Percentiles rank a stretch among this genome's conserved stretches.
These are phyloP conservation scores for Wickerhamiella musiphila DNA, from an alignment of 805 yeast species.

Conservation along the genomic window DNA sequence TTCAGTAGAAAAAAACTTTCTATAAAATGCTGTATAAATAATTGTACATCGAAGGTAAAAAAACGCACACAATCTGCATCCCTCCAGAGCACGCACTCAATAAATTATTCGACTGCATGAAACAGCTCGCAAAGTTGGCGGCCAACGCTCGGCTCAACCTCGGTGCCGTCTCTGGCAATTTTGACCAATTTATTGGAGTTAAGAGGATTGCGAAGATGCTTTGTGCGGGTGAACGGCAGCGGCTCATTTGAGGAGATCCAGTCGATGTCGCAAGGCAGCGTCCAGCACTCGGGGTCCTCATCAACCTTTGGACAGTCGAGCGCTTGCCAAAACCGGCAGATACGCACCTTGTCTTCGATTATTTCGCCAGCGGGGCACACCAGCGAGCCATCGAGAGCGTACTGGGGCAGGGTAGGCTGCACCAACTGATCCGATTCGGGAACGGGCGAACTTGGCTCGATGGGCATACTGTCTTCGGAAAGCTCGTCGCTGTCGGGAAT, in stretches of 20 bases:
- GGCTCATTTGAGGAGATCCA: slow-evolving; percentile 21
- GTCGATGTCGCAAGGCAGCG: slow-evolving; percentile 22
- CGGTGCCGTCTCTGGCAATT: slow-evolving; percentile 29
- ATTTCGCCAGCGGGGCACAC: slow-evolving; percentile 20
- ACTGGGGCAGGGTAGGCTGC: slow-evolving; percentile 3
- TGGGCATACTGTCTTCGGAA: background rate
- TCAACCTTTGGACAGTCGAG: slow-evolving; percentile 11
- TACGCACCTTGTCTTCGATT: slow-evolving; percentile 22
- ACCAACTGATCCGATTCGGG: background rate
- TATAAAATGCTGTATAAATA: background rate
- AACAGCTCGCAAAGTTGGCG: slow-evolving; percentile 18
- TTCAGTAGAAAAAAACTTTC: background rate
- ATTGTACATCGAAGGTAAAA: background rate
- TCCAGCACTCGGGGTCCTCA: slow-evolving; percentile 18
- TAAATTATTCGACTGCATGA: slow-evolving; percentile 1
- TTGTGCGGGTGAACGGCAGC: slow-evolving; percentile 20
- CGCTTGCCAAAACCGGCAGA: slow-evolving; percentile 26
- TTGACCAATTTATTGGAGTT: slow-evolving; percentile 25
- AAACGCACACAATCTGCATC: background rate
- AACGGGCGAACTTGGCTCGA: too few species aligned
- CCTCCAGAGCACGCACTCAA: too few species aligned
- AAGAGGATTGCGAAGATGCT: slow-evolving; percentile 21
- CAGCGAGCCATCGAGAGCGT: slow-evolving; percentile 7
- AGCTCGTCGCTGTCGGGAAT: too few species aligned
- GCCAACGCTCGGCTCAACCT: slow-evolving; percentile 24